phyloP scores from a whole-genome alignment of 805 yeast genomes.

The Yarrowia sp. region DNA sequence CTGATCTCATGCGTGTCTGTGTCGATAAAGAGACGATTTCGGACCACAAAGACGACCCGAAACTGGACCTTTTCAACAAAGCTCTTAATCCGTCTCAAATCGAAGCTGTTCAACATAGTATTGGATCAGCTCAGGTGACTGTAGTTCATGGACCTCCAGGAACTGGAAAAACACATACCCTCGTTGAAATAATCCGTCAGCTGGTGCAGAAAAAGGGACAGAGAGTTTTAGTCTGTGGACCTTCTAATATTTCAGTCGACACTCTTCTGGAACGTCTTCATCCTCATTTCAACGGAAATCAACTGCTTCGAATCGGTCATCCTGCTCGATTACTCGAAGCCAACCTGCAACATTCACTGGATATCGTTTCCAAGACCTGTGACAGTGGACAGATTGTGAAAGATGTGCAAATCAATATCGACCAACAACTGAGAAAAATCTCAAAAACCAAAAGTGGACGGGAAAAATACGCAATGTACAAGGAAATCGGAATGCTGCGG shows the following conservation, averaged over 20 bases:
- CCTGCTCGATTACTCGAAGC: conserved; percentile 80
- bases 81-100: conserved; percentile 73
- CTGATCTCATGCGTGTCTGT: conserved; percentile 56
- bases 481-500: conserved; percentile 69
- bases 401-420: conserved; percentile 77
- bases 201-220: conserved; percentile 57
- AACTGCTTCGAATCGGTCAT: conserved; percentile 86
- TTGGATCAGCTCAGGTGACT: conserved; percentile 56
- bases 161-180: conserved; percentile 83
- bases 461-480: conserved; percentile 72
- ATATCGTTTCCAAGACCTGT: conserved; percentile 66
- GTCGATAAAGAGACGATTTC: conserved; percentile 49
- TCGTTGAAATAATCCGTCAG: conserved; percentile 82
- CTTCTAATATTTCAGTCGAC: conserved; percentile 91
- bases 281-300: conserved; percentile 53
- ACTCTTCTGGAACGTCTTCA: conserved; percentile 81
- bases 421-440: conserved; percentile 58
- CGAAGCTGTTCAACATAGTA: conserved; percentile 71
- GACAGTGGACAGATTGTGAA: conserved; percentile 66
- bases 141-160: conserved; percentile 85
- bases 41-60: conserved; percentile 33
- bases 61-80: conserved; percentile 53
- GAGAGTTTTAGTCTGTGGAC: conserved; percentile 86
- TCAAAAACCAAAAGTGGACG: conserved; percentile 65
- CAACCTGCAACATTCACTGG: conserved; percentile 75